Base-by-base conservation (phyloP, 176 grass and related monocot species). In the Avena insularis region DNA sequence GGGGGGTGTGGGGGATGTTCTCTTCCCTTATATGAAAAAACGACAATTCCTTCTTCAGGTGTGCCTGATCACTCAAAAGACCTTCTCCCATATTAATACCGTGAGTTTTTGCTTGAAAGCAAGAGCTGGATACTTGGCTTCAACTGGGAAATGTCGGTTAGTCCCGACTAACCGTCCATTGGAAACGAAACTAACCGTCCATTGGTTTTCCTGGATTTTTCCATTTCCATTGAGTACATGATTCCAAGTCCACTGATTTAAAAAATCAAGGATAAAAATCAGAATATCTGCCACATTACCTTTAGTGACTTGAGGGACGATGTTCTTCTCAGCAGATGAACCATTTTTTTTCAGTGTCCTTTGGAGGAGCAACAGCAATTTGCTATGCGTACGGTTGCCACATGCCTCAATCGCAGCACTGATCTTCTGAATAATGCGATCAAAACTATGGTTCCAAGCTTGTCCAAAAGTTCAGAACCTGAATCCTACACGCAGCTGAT, bases 121-220 rank as follows among this genome's bases (percentile, higher is more conserved):
- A 82, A 92, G 68, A 75, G 93, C 88, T 58, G 93, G 93, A 35
- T 95, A 95, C 49, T 92, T 95, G 21, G 93, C 93, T 86, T 95
- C 93, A 84, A 95, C 86, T 92, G 86, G 49, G 48, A 85, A 74
- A 89, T 54, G 55, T 92, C 88, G 49, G 82, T 75, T 71, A 88
- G 66, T 5, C 84, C 53, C 25, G 15, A 77, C 77, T 63, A 94
- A 72, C 40, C 55, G 71, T 60, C 89, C 92, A 27, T 91, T 79
- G 12, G 87, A 20, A 84, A 48, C 53, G 58, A 84, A 47, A 81
- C 25, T 25, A 25, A 25, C 25, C 50, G 54, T 27, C 89, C 87
- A 36, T 72, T 71, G 16, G 19, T 91, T 88, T 85, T 91, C 82
- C 86, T 91, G 71, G 12, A 88, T 51, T 11, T 38, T 72, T 63